Evolutionary conservation across 2,329 filamentous ascomycete genomes (phyloP).

Genomic region (Knoxdaviesia capensis): DNA sequence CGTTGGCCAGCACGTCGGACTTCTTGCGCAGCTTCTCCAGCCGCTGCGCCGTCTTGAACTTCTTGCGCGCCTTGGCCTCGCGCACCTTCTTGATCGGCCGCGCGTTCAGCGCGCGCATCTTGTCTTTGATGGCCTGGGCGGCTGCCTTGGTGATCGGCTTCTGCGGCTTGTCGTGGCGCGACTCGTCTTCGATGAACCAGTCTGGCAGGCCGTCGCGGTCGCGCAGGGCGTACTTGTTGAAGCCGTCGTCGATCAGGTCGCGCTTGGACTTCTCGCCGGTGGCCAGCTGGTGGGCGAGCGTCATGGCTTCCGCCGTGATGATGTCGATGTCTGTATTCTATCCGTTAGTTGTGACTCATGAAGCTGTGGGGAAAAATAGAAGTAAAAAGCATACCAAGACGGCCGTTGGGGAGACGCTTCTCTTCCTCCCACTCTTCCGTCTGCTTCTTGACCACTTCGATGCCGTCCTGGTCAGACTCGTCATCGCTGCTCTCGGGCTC

Average conservation of each 20-base stretch:
- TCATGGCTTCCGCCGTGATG: constrained; percentile 99
- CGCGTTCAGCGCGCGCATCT: constrained; percentile 78
- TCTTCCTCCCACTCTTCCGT: constrained; percentile 47
- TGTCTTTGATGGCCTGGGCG: constrained; percentile 83
- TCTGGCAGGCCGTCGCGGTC: constrained; percentile 84
- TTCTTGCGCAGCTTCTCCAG: constrained; percentile 96
- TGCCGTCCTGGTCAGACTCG: constrained; percentile 22
- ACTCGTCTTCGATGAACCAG: constrained; percentile 94
- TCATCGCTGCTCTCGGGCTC: constrained; percentile 7
- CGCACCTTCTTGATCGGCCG: constrained; percentile 97
- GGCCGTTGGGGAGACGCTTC: constrained; percentile 41
- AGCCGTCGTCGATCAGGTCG: constrained; percentile 75
- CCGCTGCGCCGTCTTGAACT: constrained; percentile 77
- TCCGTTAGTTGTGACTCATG: constrained; percentile 2
- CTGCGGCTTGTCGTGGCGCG: constrained; percentile 60
- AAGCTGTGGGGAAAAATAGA: neutral
- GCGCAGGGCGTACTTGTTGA: constrained; percentile 82
- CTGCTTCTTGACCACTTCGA: constrained; percentile 41
- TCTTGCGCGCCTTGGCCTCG: constrained; percentile 92
- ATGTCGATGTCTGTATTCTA: constrained; percentile 64
- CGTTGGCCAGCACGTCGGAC: constrained; percentile 70
- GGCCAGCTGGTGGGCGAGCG: constrained; percentile 77
- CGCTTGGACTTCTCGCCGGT: constrained; percentile 62
- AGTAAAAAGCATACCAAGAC: constrained; percentile 25
- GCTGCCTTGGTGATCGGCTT: constrained; percentile 85